Conservation (phyloP, 148 eudicot genomes). For the Camellia sinensis region DNA sequence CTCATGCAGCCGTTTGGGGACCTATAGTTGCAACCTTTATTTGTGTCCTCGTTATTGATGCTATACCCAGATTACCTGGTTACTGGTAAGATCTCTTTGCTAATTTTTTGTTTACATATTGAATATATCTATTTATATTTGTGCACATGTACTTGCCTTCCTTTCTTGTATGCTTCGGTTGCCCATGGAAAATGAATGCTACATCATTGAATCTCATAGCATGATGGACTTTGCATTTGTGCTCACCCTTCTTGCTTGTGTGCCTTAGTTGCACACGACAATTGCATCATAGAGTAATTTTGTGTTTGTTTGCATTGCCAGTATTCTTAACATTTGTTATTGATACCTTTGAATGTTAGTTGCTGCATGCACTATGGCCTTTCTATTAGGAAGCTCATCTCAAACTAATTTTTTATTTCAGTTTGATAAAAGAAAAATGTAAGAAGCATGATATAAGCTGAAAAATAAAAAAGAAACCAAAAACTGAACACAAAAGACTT, state of each 20-base stretch:
- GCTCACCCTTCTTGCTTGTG: too few species aligned
- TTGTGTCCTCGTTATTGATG: conserved; percentile 73
- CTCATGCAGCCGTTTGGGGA: conserved; percentile 87
- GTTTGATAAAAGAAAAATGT: neutral
- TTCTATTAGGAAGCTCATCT: neutral
- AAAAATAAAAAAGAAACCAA: neutral
- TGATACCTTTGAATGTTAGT: neutral
- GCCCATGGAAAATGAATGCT: neutral
- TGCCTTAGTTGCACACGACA: too few species aligned
- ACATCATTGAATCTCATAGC: neutral
- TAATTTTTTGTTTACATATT: neutral
- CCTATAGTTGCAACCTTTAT: conserved; percentile 74
- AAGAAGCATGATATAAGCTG: neutral
- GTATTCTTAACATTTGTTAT: neutral
- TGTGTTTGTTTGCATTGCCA: neutral
- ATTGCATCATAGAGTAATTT: neutral
- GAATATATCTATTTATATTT: neutral
- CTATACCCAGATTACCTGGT: conserved; percentile 65
- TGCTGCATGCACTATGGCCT: neutral
- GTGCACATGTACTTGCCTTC: neutral
- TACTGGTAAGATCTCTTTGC: conserved; percentile 59
- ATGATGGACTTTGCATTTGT: too few species aligned
- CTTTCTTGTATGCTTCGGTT: neutral
- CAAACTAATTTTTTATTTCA: neutral
- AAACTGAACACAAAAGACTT: neutral